These are phyloP conservation scores for Marasmius fiardii DNA, from an alignment of 1,284 basidiomycete species.

Conservation along the genomic window DNA sequence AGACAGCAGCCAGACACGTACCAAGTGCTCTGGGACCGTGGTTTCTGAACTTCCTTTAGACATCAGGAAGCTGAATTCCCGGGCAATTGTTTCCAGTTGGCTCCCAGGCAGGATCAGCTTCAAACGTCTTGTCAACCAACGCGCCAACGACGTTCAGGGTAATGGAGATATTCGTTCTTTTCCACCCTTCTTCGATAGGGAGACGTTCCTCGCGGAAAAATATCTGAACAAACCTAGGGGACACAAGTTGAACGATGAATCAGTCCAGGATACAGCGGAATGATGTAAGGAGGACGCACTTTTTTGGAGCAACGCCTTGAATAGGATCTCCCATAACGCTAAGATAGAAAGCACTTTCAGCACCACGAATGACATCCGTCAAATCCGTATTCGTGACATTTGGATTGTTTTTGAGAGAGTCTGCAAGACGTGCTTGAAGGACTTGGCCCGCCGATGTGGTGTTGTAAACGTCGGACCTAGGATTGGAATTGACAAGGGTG, in stretches of 20 bases:
- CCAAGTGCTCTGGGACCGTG: too few species aligned
- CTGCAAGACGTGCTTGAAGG: neutral
- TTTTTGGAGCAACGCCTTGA: constrained; percentile 2
- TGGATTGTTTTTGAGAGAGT: constrained; percentile 1
- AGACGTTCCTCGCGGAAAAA: constrained; percentile 6
- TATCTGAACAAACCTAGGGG: neutral
- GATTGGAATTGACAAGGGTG: constrained; percentile 2
- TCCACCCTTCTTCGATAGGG: constrained; percentile 2
- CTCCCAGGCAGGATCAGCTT: too few species aligned
- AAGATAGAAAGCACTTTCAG: constrained; percentile 1
- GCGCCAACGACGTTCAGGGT: too few species aligned
- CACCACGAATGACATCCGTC: neutral
- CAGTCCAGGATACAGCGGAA: neutral
- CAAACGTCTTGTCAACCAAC: too few species aligned
- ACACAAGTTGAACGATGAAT: neutral
- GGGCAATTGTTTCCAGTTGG: too few species aligned
- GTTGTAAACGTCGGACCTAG: neutral
- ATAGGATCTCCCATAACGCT: neutral
- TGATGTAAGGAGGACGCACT: neutral
- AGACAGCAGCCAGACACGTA: too few species aligned
- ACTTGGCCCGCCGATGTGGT: constrained; percentile 5
- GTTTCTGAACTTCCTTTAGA: too few species aligned
- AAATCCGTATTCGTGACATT: neutral
- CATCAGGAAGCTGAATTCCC: too few species aligned
- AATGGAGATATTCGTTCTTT: neutral